Conservation (phyloP, 2,329 filamentous ascomycete species). For the Geosmithia morbida region DNA sequence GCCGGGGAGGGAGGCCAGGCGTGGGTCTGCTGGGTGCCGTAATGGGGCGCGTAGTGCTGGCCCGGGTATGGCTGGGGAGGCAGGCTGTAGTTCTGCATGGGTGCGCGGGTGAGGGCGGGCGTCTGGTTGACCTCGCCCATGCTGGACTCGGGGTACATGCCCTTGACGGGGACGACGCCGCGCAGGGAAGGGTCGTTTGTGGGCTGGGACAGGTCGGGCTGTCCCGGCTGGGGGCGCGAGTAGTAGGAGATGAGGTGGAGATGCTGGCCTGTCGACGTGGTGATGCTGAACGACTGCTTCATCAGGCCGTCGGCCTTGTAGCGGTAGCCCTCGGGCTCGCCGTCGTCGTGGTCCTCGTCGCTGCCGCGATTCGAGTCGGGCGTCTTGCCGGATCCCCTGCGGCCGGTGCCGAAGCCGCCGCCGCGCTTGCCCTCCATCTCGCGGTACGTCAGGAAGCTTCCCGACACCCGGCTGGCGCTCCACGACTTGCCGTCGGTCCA, state of each 20-base stretch:
- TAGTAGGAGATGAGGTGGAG: conserved; percentile 98
- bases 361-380: conserved; percentile 70
- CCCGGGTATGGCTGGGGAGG: conserved; percentile 16
- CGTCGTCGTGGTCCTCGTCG: conserved; percentile 74
- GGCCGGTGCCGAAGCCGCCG: conserved; percentile 50
- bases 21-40: conserved; percentile 26
- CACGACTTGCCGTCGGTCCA: conserved; percentile 99
- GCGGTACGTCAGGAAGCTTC: conserved; percentile 91
- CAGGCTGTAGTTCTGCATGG: conserved; percentile 36
- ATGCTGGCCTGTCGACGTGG: conserved; percentile 75
- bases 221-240: conserved; percentile 60
- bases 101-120: conserved; percentile 66
- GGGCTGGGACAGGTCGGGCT: conserved; percentile 64
- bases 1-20: conserved; percentile 42
- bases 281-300: conserved; percentile 99
- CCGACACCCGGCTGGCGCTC: conserved; percentile 94
- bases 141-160: conserved; percentile 94
- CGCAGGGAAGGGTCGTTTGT: conserved; percentile 67
- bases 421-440: conserved; percentile 99
- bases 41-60: conserved; percentile 22
- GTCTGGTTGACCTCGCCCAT: conserved; percentile 73
- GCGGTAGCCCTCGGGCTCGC: conserved; percentile 78
- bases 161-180: conserved; percentile 75
- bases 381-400: conserved; percentile 54
- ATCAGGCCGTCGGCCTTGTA: conserved; percentile 96